Evolutionary conservation across 345 rosid species (phyloP), one percentile per base, ranked within the genome.

Genomic region (Citrus medica): DNA sequence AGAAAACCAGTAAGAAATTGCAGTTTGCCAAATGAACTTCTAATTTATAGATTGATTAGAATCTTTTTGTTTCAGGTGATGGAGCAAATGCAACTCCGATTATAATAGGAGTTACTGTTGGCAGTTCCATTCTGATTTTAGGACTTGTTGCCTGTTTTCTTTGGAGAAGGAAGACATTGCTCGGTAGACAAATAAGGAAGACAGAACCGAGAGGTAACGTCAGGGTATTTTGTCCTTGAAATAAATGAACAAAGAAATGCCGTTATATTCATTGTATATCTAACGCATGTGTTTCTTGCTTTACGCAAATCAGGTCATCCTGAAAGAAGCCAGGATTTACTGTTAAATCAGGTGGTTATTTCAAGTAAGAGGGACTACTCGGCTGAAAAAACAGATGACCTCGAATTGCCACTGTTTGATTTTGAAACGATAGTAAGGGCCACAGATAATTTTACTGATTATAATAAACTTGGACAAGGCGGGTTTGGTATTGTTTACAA

Each of bases 401-500:
- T 87, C 6, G 92, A 90, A 53, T 67, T 92, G 61, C 94, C 92
- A 0, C 58, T 88, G 71, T 83, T 88, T 51, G 90, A 88, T 84
- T 86, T 92, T 78, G 78, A 67, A 55, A 75, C 87, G 30, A 56
- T 92, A 17, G 84, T 81, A 30, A 69, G 51, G 10, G 92, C 93
- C 12, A 90, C 93, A 0, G 27, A 83, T 67, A 83, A 88, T 78
- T 90, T 90, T 75, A 72, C 87, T 6, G 86, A 85, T 4, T 81
- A 83, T 51, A 86, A 88, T 67, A 86, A 84, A 77, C 84, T 92
- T 5, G 97, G 97, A 40, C 88, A 87, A 75, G 97, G 97, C 6
- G 94, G 97, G 21, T 91, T 93, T 64, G 99, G 99, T 13, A 32
- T 76, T 22, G 99, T 95, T 32, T 90, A 95, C 84, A 89, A 85